These are phyloP conservation scores for Apiotrichum montevideense DNA, from an alignment of 1,284 basidiomycete species.

Conservation along the genomic window DNA sequence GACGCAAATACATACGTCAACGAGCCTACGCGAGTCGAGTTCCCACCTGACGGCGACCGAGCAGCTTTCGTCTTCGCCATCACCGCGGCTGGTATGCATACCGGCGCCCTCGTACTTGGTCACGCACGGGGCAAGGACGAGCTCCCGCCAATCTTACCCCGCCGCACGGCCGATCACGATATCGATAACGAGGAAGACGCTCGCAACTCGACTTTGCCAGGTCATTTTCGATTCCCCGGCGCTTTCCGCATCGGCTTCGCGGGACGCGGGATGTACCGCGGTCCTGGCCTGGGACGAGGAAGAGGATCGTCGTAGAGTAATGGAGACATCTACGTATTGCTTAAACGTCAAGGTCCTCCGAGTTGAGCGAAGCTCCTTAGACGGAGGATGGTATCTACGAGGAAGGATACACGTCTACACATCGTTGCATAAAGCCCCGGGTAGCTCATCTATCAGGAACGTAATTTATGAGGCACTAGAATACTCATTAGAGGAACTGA, in stretches of 20 bases:
- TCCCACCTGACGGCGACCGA: slow-evolving; percentile 39
- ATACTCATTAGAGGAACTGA: too few species aligned
- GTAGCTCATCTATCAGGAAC: too few species aligned
- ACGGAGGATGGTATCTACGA: too few species aligned
- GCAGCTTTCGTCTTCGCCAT: slow-evolving; percentile 69
- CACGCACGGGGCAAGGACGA: slow-evolving; percentile 6
- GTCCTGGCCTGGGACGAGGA: too few species aligned
- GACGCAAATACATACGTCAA: not conserved
- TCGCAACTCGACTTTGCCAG: not conserved
- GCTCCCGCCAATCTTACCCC: not conserved
- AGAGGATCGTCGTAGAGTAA: too few species aligned
- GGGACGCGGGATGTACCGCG: slow-evolving; percentile 7
- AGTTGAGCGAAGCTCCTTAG: too few species aligned
- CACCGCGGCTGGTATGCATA: slow-evolving; percentile 79
- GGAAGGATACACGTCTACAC: too few species aligned
- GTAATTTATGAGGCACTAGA: too few species aligned
- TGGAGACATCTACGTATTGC: too few species aligned
- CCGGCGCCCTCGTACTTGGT: slow-evolving; percentile 75
- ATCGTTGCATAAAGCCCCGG: too few species aligned
- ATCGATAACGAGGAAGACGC: not conserved
- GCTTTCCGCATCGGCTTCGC: slow-evolving; percentile 16
- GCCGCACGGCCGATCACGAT: not conserved
- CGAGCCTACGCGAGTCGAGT: slow-evolving; percentile 63
- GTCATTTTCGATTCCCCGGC: not conserved
- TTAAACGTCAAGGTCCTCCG: too few species aligned